These are phyloP conservation scores for Lachnellula arida DNA, from an alignment of 2,329 filamentous ascomycete species.

Conservation along the genomic window DNA sequence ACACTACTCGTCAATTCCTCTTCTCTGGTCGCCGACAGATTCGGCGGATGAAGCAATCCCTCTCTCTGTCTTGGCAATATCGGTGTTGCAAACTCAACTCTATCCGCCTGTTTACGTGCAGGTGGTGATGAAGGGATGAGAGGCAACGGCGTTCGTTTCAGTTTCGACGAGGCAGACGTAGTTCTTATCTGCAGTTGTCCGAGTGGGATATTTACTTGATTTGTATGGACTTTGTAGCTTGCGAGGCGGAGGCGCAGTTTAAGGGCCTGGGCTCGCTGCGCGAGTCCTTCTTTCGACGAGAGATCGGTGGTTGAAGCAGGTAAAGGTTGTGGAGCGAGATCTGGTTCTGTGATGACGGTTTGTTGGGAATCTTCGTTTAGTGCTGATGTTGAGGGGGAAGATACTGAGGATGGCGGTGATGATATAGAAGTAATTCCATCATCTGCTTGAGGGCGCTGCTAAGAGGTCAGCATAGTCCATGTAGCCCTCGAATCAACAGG, in stretches of 20 bases:
- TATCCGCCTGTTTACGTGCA: not conserved
- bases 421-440: not conserved
- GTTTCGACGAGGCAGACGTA: constrained; percentile 19
- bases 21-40: not conserved
- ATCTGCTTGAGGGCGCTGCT: not conserved
- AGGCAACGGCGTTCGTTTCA: constrained; percentile 12
- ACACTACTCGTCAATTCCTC: constrained; percentile 41
- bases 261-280: constrained; percentile 59
- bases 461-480: not conserved
- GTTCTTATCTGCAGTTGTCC: constrained; percentile 48
- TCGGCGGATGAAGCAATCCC: constrained; percentile 5
- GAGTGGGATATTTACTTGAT: constrained; percentile 63
- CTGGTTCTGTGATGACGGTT: constrained; percentile 23
- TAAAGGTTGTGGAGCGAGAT: not conserved
- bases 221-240: constrained; percentile 70
- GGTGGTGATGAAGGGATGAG: constrained; percentile 12
- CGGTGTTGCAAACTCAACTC: constrained; percentile 11
- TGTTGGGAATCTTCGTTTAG: constrained; percentile 24
- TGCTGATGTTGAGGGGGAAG: constrained; percentile 8
- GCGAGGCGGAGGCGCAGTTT: constrained; percentile 66
- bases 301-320: not conserved
- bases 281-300: constrained; percentile 10
- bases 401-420: constrained; percentile 5
- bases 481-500: not conserved
- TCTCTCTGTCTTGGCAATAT: constrained; percentile 13